phyloP scores from a whole-genome alignment of 2,329 filamentous ascomycete genomes.

The Colletotrichum tamarilloi region DNA sequence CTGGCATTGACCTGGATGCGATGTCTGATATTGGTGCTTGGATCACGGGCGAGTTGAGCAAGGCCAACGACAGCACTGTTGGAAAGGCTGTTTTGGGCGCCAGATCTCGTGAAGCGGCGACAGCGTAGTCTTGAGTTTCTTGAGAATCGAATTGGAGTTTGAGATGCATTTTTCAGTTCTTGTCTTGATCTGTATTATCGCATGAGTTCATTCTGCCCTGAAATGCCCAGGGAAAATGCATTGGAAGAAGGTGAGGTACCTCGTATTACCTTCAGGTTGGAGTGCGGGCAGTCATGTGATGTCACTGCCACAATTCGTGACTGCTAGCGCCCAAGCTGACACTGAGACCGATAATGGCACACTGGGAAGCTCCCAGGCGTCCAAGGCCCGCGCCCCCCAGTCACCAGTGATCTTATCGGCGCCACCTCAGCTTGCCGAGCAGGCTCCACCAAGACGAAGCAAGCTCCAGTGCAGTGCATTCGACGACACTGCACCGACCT shows the following conservation, averaged over 20 bases:
- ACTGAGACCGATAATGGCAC: slow-evolving; percentile 11
- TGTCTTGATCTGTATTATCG: background rate
- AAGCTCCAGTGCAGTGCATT: slow-evolving; percentile 49
- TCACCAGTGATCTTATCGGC: slow-evolving; percentile 35
- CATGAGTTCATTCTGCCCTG: too few species aligned
- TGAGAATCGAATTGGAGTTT: background rate
- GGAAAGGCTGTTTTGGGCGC: slow-evolving; percentile 72
- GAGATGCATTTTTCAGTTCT: background rate
- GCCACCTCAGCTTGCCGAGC: slow-evolving; percentile 33
- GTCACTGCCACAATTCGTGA: slow-evolving; percentile 41
- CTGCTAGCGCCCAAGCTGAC: slow-evolving; percentile 15
- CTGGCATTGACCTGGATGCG: slow-evolving; percentile 76
- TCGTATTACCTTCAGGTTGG: background rate
- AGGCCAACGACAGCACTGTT: slow-evolving; percentile 73
- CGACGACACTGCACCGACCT: slow-evolving; percentile 37
- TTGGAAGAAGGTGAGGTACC: background rate
- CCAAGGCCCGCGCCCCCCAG: slow-evolving; percentile 1
- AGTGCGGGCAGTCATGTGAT: slow-evolving; percentile 50
- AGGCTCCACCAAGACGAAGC: slow-evolving; percentile 50
- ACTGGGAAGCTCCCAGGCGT: slow-evolving; percentile 24
- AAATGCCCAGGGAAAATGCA: too few species aligned
- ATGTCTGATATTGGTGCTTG: slow-evolving; percentile 77
- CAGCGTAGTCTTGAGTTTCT: slow-evolving; percentile 3
- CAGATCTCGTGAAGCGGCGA: slow-evolving; percentile 41
- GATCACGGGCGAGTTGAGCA: slow-evolving; percentile 74